Evolutionary conservation across 2,329 filamentous ascomycete genomes (phyloP), one percentile per base, ranked within the genome.

Genomic region (Chaetomiaceae sp.): DNA sequence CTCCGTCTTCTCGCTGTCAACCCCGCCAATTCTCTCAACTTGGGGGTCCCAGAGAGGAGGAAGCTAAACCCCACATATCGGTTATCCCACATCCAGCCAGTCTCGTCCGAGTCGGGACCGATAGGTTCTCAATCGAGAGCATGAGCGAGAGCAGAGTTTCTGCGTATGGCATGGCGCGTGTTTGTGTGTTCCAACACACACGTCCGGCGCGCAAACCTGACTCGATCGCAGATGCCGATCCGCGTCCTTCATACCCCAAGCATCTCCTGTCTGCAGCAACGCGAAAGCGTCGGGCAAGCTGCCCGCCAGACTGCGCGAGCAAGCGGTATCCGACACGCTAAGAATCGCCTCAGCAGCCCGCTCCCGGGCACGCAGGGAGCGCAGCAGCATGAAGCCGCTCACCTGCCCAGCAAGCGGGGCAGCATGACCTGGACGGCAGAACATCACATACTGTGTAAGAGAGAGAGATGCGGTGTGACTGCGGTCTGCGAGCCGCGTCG

Each of bases 401-500:
- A 40, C 26, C 24, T 18, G 43, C 43, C 41, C 35, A 40, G 19
- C 24, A 44, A 45, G 44, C 44, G 44, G 37, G 44, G 32, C 41
- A 29, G 14, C n/a, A 12, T 20, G 32, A 24, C 22, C 12, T 30
- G 29, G 19, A 18, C n/a, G 15, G 26, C 18, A 22, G 38, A 30
- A 6, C 24, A 26, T 37, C 19, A 14, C 14, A 29, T 14, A 15
- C 24, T 14, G 10, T n/a, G n/a, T n/a, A n/a, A n/a, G n/a, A 7
- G 12, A n/a, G 26, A 38, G 44, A 50, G 24, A 42, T 50, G 48
- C 48, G 44, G 48, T 50, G 48, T 50, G 48, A 50, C 48, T 29
- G 32, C n/a, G n/a, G n/a, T n/a, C n/a, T n/a, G n/a, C n/a, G n/a
- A n/a, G n/a, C n/a, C n/a, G n/a, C n/a, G n/a, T n/a, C n/a, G n/a